Evolutionary conservation across 1,139 yeast genomes (phyloP), one percentile per base, ranked within the genome.

Genomic region (Debaryomyces psychrophilus): DNA sequence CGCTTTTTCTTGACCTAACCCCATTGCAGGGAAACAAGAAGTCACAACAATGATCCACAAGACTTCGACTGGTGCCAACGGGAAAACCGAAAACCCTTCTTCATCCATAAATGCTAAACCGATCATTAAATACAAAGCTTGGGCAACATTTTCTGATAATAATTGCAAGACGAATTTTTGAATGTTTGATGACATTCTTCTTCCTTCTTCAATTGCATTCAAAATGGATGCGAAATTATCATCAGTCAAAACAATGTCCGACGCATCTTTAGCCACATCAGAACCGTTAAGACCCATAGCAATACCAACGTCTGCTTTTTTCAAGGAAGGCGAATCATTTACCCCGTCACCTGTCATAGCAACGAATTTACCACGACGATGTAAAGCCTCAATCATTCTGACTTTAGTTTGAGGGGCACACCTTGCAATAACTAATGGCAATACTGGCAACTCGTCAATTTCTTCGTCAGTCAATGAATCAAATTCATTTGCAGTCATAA

Each of bases 311-410:
- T 87, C 93, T 1, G 95, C 88, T 52, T 80, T 83, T 60, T 86
- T 86, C 65, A 87, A 74, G 4, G 90, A 82, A 14, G 95, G 95
- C 3, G 93, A 86, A 63, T 87, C 95, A 62, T 87, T 87, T 43
- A 87, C 92, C 55, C 95, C 95, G 64, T 87, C 95, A 54, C 95
- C 95, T 35, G 95, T 87, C 95, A 87, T 87, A 31, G 93, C 95
- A 54, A 85, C 83, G 60, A 82, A 85, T 52, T 81, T 82, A 14
- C 73, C 65, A 50, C 92, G 77, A 53, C 95, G 80, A 57, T 87
- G 93, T 38, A 87, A 73, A 0, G 95, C 93, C 33, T 87, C 92
- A 59, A 87, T 86, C 87, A 87, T 84, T 54, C 90, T 77, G 20
- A 87, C 95, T 62, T 87, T 87, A 27, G 95, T 87, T 62, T 85